Conservation (phyloP, 2,329 filamentous ascomycete genomes). For the Fusarium sp. region DNA sequence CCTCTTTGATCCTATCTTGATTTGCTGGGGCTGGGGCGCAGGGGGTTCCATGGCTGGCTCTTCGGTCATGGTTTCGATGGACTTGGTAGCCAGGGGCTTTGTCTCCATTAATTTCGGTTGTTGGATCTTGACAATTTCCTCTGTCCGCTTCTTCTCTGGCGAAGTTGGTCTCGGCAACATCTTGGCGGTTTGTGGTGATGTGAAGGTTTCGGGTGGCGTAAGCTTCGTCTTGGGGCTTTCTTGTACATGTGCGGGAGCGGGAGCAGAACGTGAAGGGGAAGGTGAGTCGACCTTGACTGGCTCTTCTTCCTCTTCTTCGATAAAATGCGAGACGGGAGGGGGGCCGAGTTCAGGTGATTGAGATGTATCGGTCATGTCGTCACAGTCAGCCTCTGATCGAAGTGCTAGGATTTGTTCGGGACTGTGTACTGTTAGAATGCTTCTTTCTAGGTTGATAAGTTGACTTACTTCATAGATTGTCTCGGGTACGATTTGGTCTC, state of each 20-base stretch:
- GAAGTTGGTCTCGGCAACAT: slow-evolving; percentile 37
- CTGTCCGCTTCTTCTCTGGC: slow-evolving; percentile 45
- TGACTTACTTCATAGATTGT: slow-evolving; percentile 72
- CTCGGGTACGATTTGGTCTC: slow-evolving; percentile 77
- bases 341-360: slow-evolving; percentile 77
- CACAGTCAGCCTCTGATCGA: slow-evolving; percentile 59
- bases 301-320: slow-evolving; percentile 67
- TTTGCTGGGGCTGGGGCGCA: slow-evolving; percentile 37
- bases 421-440: slow-evolving; percentile 55
- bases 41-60: slow-evolving; percentile 16
- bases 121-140: neutral
- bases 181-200: slow-evolving; percentile 46
- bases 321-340: slow-evolving; percentile 67
- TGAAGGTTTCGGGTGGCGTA: slow-evolving; percentile 47
- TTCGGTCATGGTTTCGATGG: slow-evolving; percentile 12
- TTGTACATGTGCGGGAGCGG: slow-evolving; percentile 14
- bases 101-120: neutral
- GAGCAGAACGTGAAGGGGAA: slow-evolving; percentile 38
- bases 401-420: slow-evolving; percentile 72
- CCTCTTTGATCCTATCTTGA: slow-evolving; percentile 66
- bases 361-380: slow-evolving; percentile 59
- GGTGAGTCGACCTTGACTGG: slow-evolving; percentile 65
- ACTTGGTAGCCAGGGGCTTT: slow-evolving; percentile 5
- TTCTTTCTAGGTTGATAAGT: neutral
- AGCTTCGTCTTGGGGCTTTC: slow-evolving; percentile 44